Evolutionary conservation across 768 basidiomycete species (phyloP).

Genomic region (Leccinum arenicola): DNA sequence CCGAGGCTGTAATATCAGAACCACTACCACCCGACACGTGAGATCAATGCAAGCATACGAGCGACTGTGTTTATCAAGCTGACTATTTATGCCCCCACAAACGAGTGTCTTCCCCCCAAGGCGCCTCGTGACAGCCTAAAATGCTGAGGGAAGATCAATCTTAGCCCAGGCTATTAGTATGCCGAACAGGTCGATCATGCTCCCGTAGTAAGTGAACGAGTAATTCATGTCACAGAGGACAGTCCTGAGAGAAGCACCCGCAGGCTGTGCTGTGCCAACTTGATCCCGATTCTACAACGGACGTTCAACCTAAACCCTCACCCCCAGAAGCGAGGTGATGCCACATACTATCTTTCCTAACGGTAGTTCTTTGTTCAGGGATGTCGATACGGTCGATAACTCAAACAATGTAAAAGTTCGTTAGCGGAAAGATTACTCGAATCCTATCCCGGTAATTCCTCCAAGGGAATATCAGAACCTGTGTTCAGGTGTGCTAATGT

Average conservation of each 20-base stretch:
- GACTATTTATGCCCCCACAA: not conserved
- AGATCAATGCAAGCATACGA: conserved; percentile 1
- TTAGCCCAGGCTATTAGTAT: conserved; percentile 13
- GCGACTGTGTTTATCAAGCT: not conserved
- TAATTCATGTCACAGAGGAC: not conserved
- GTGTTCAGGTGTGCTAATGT: conserved; percentile 5
- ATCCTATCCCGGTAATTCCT: not conserved
- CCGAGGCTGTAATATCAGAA: not conserved
- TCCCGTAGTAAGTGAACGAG: not conserved
- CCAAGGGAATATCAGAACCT: not conserved
- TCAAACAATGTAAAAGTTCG: not conserved
- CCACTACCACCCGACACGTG: not conserved
- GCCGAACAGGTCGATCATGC: not conserved
- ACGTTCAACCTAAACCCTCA: conserved; percentile 68
- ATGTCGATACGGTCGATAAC: not conserved
- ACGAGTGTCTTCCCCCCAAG: conserved; percentile 37
- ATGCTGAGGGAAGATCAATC: conserved; percentile 40
- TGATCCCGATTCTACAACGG: conserved; percentile 49
- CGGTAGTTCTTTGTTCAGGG: conserved; percentile 34
- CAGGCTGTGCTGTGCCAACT: not conserved
- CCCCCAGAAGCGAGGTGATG: conserved; percentile 69
- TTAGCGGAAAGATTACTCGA: not conserved
- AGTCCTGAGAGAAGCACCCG: conserved; percentile 37
- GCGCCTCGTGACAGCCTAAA: conserved; percentile 52
- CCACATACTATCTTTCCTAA: conserved; percentile 54